phyloP scores from a whole-genome alignment of 441 rosid species.

The Populus hybrid region DNA sequence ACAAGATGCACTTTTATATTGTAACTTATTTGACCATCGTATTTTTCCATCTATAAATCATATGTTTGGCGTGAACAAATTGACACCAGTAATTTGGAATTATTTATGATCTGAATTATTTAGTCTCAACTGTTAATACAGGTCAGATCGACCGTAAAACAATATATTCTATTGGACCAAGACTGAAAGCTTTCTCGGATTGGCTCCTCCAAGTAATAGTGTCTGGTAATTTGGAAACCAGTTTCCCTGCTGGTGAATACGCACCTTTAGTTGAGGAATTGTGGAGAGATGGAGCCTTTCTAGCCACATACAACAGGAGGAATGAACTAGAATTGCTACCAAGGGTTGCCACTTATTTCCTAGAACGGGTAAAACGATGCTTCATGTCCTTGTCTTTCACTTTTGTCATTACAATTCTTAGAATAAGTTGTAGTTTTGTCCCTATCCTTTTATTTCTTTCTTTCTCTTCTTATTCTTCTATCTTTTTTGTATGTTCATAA shows the following conservation, averaged over 20 bases:
- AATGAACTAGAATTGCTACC: constrained; percentile 71
- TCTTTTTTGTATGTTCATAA: background rate
- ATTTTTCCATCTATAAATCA: background rate
- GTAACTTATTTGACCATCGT: background rate
- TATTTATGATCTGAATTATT: constrained; percentile 19
- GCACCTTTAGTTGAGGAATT: constrained; percentile 72
- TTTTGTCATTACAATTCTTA: background rate
- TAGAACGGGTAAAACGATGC: constrained; percentile 57
- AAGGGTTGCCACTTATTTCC: constrained; percentile 73
- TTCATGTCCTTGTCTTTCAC: constrained; percentile 18
- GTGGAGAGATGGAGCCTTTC: constrained; percentile 84
- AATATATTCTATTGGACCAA: constrained; percentile 58
- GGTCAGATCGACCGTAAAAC: constrained; percentile 31
- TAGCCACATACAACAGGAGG: constrained; percentile 74
- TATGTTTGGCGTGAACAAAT: background rate
- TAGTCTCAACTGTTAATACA: constrained; percentile 27
- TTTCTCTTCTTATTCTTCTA: background rate
- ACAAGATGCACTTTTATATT: background rate
- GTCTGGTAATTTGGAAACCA: constrained; percentile 66
- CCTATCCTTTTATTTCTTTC: background rate
- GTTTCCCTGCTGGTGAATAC: constrained; percentile 71
- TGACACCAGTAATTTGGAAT: background rate
- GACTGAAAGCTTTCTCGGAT: constrained; percentile 70
- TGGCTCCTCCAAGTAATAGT: constrained; percentile 75
- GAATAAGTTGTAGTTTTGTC: background rate